Conservation (phyloP, 805 yeast genomes). For the Scheffersomyces spartinae region DNA sequence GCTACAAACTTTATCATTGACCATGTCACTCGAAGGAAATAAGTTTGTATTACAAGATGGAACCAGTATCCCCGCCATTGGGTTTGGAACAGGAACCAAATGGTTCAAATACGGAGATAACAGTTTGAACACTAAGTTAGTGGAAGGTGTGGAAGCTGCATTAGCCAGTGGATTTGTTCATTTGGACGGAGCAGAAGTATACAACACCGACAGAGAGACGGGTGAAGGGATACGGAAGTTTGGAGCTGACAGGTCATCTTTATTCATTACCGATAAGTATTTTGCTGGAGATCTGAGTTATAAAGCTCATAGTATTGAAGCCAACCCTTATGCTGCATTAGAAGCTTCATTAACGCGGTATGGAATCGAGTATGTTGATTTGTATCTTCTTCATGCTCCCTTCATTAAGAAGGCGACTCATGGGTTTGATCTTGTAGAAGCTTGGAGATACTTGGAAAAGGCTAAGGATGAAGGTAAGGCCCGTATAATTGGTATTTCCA, state of each 20-base stretch:
- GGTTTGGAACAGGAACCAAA: constrained; percentile 34
- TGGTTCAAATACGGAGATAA: constrained; percentile 24
- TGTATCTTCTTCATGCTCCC: constrained; percentile 42
- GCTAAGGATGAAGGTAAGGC: constrained; percentile 42
- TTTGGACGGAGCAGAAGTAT: constrained; percentile 29
- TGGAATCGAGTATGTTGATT: constrained; percentile 36
- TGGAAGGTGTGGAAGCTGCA: constrained; percentile 18
- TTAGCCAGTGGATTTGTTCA: constrained; percentile 23
- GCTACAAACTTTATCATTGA: too few species aligned
- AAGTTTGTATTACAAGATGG: constrained; percentile 9
- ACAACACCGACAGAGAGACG: constrained; percentile 25
- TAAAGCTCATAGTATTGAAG: constrained; percentile 2
- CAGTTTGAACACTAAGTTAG: constrained; percentile 14
- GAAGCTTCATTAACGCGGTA: constrained; percentile 24
- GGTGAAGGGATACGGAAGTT: constrained; percentile 17
- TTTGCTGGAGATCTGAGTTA: constrained; percentile 11
- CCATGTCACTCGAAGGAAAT: constrained; percentile 1
- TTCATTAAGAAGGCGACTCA: constrained; percentile 17
- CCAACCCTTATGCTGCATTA: constrained; percentile 30
- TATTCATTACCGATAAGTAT: constrained; percentile 17
- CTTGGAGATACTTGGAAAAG: constrained; percentile 41
- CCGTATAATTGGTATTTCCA: constrained; percentile 19
- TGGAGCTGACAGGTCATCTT: constrained; percentile 17
- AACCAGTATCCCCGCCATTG: constrained; percentile 29
- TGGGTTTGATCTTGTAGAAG: constrained; percentile 26